Evolutionary conservation across 768 basidiomycete species (phyloP).

Genomic region (Phanerodontia chrysosporium): DNA sequence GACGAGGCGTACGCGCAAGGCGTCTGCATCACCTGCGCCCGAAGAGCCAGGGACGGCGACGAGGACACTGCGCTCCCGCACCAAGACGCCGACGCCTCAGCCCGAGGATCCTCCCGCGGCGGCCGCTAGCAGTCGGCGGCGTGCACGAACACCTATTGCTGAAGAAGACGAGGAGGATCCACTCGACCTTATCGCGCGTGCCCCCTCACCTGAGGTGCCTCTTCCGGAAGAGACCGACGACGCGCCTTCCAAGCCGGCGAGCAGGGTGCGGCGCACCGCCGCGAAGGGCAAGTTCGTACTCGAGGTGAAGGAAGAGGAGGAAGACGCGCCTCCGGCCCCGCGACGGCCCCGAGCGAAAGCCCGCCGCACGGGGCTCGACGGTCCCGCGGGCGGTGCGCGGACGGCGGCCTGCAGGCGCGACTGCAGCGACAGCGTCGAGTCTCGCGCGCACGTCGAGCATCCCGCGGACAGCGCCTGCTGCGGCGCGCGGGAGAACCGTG

Average conservation of each 20-base stretch:
- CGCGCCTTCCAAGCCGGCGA: neutral
- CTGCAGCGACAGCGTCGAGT: slow-evolving; percentile 7
- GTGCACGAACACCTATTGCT: slow-evolving; percentile 12
- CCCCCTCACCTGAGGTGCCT: slow-evolving; percentile 12
- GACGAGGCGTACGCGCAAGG: slow-evolving; percentile 22
- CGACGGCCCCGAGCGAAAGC: neutral
- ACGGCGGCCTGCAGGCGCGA: slow-evolving; percentile 6
- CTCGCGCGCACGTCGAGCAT: slow-evolving; percentile 2
- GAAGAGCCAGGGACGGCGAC: neutral
- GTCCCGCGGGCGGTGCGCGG: slow-evolving; percentile 1
- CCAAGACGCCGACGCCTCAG: slow-evolving; percentile 13
- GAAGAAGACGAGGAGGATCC: slow-evolving; percentile 12
- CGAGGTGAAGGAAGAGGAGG: slow-evolving; percentile 15
- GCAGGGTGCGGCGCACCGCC: slow-evolving; percentile 16
- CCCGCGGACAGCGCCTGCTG: slow-evolving; percentile 4
- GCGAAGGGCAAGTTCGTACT: slow-evolving; percentile 19
- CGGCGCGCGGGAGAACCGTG: slow-evolving; percentile 19
- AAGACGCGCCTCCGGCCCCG: neutral
- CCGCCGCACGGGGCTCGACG: neutral
- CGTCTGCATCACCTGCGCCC: slow-evolving; percentile 17
- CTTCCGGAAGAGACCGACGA: slow-evolving; percentile 8
- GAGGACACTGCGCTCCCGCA: neutral
- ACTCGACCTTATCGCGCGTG: slow-evolving; percentile 16
- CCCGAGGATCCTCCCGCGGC: slow-evolving; percentile 10
- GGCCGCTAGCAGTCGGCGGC: slow-evolving; percentile 13